Evolutionary conservation across 2,329 filamentous ascomycete species (phyloP).

Genomic region (Colletotrichum falcatum): DNA sequence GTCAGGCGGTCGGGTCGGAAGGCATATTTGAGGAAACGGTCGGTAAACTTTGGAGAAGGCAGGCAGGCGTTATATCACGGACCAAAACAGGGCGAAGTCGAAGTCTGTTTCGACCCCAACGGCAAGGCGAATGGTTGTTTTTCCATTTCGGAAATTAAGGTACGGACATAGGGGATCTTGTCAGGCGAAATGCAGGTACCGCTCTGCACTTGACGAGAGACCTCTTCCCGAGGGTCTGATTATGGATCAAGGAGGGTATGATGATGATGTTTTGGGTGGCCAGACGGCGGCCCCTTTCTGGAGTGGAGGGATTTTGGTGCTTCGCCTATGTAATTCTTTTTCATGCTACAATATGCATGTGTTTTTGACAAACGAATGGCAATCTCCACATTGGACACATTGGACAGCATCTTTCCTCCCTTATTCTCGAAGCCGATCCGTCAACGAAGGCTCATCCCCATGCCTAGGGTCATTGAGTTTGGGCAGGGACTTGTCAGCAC

Average conservation of each 20-base stretch:
- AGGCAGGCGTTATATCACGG: conserved; percentile 39
- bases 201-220: conserved; percentile 2
- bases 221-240: conserved; percentile 13
- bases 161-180: conserved; percentile 8
- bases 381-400: conserved; percentile 35
- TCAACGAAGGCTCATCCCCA: not conserved
- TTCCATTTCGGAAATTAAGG: conserved; percentile 26
- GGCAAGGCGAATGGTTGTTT: conserved; percentile 39
- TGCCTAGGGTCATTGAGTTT: not conserved
- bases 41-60: conserved; percentile 19
- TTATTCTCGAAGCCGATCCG: not conserved
- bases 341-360: conserved; percentile 24
- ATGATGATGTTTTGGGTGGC: conserved; percentile 24
- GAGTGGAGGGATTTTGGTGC: not conserved
- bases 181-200: not conserved
- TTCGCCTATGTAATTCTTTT: conserved; percentile 27
- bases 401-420: no score
- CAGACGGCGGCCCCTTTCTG: conserved; percentile 4
- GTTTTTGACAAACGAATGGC: conserved; percentile 25
- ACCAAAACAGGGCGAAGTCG: conserved; percentile 38
- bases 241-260: conserved; percentile 22
- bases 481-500: not conserved
- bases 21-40: conserved; percentile 31
- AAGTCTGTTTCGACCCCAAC: conserved; percentile 23
- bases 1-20: conserved; percentile 25